Evolutionary conservation across 441 rosid genomes (phyloP).

Genomic region (Brassica balearica): DNA sequence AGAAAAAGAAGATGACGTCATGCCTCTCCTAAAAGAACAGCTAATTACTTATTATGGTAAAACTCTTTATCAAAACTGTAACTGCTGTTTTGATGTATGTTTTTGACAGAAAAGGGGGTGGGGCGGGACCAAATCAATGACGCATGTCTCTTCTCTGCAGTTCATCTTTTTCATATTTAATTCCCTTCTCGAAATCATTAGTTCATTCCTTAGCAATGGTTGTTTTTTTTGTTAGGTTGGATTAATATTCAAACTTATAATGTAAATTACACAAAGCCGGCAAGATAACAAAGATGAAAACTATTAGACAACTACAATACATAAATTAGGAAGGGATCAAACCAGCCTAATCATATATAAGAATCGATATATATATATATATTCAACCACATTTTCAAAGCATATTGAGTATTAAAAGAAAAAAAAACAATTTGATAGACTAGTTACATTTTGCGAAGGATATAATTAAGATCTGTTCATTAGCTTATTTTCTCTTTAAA

Average conservation of each 20-base stretch:
- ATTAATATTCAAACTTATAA: too few relatives aligned
- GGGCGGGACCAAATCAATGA: slow-evolving; percentile 21
- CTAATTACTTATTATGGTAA: slow-evolving; percentile 35
- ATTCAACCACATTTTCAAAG: neutral
- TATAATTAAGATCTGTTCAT: neutral
- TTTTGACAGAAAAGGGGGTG: neutral
- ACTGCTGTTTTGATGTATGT: slow-evolving; percentile 1
- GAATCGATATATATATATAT: too few relatives aligned
- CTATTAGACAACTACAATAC: too few relatives aligned
- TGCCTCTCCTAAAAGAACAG: slow-evolving; percentile 7
- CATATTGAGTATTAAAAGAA: neutral
- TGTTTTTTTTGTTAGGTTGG: too few relatives aligned
- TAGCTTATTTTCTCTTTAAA: neutral
- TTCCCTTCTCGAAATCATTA: too few relatives aligned
- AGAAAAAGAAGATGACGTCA: slow-evolving; percentile 26
- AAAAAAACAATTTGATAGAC: neutral
- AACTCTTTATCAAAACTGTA: slow-evolving; percentile 11
- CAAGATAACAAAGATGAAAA: too few relatives aligned
- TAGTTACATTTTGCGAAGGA: neutral
- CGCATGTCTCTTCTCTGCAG: slow-evolving; percentile 24
- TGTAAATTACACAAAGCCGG: too few relatives aligned
- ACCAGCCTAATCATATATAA: too few relatives aligned
- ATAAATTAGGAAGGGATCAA: too few relatives aligned
- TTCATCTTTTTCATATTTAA: neutral
- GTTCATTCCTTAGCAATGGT: too few relatives aligned